Percentiles rank a stretch among this genome's conserved stretches.
These are phyloP conservation scores for Pyricularia grisea DNA, from an alignment of 2,329 filamentous ascomycete species.

Conservation along the genomic window DNA sequence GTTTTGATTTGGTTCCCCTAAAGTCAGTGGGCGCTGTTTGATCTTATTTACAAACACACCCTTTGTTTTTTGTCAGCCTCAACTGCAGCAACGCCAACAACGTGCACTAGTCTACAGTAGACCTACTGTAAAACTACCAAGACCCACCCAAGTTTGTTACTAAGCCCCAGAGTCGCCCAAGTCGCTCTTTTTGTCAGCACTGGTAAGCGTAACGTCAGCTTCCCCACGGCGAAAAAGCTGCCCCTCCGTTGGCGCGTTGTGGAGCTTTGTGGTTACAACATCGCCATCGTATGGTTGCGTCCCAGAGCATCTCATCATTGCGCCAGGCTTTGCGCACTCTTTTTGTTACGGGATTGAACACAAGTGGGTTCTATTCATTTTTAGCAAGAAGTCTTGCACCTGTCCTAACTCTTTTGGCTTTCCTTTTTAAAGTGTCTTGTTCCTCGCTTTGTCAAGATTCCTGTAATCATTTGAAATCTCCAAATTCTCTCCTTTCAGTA, in stretches of 20 bases:
- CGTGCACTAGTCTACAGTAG: too few species aligned
- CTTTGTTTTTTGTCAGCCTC: background rate
- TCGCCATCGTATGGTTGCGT: background rate
- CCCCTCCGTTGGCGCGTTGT: background rate
- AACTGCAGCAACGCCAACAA: background rate
- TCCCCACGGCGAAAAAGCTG: background rate
- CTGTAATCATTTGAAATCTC: background rate
- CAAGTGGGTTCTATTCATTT: background rate
- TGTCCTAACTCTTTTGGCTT: too few species aligned
- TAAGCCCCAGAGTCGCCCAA: background rate
- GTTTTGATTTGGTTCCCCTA: background rate
- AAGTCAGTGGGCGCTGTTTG: background rate
- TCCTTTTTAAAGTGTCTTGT: background rate
- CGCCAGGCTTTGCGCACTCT: background rate
- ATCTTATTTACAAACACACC: background rate
- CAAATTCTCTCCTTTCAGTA: background rate
- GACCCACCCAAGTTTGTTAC: background rate
- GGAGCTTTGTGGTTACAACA: background rate
- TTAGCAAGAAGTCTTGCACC: background rate
- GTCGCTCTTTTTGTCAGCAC: conserved; percentile 1
- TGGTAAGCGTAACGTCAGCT: conserved; percentile 3
- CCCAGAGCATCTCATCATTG: background rate
- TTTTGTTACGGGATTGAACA: background rate
- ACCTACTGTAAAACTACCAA: background rate
- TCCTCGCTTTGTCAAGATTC: background rate